Conservation (phyloP, 164 flowering plant species). For the Chimonanthus praecox region DNA sequence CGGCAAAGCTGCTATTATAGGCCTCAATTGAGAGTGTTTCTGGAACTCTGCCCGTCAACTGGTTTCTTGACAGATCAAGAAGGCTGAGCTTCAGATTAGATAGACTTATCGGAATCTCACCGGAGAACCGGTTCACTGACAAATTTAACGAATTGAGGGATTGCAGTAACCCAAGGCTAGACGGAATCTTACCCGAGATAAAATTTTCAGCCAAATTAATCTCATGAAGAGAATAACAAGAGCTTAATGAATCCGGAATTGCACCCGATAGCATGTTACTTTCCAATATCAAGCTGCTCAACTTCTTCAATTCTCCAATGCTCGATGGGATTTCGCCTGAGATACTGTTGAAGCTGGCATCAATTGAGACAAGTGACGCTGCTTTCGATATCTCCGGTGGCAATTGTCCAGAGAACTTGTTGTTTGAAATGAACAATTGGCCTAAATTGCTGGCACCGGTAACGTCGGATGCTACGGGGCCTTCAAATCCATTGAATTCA, state of each 20-base stretch:
- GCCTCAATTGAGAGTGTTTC: slow-evolving; percentile 39
- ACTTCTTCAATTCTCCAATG: slow-evolving; percentile 43
- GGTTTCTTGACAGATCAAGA: slow-evolving; percentile 67
- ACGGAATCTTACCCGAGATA: slow-evolving; percentile 56
- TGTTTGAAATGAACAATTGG: slow-evolving; percentile 27
- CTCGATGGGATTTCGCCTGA: slow-evolving; percentile 45
- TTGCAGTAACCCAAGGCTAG: slow-evolving; percentile 44
- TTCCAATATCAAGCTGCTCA: slow-evolving; percentile 35
- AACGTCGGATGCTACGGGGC: slow-evolving; percentile 49
- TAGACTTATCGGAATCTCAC: slow-evolving; percentile 50
- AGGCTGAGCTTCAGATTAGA: slow-evolving; percentile 52
- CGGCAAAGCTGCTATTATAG: slow-evolving; percentile 50
- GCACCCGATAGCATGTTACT: slow-evolving; percentile 48
- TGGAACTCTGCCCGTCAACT: slow-evolving; percentile 51
- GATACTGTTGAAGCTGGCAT: slow-evolving; percentile 45
- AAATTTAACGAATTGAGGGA: slow-evolving; percentile 53
- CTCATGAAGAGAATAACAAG: slow-evolving; percentile 42
- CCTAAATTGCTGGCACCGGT: slow-evolving; percentile 37
- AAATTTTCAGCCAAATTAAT: slow-evolving; percentile 54
- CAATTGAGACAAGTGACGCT: slow-evolving; percentile 28
- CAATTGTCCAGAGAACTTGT: slow-evolving; percentile 51
- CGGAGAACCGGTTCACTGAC: slow-evolving; percentile 58
- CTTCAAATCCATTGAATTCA: slow-evolving; percentile 49
- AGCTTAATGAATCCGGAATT: slow-evolving; percentile 50
- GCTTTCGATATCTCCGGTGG: slow-evolving; percentile 57